Evolutionary conservation across 2,329 filamentous ascomycete genomes (phyloP).

Genomic region (Gnomoniopsis smithogilvyi): DNA sequence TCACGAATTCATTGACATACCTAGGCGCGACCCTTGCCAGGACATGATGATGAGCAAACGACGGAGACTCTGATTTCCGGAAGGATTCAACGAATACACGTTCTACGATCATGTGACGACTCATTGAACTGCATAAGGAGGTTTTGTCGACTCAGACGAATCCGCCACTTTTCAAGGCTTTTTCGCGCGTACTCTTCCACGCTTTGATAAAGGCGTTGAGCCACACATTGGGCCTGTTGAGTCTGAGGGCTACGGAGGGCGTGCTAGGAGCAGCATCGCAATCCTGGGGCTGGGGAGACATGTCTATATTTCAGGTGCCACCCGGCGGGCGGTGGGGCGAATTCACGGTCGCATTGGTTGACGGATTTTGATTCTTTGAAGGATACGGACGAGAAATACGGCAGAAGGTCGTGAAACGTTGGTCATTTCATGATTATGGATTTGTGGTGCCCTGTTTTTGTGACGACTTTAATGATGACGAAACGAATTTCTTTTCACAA

Average conservation of each 20-base stretch:
- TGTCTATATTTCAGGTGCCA: constrained; percentile 7
- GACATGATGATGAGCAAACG: constrained; percentile 21
- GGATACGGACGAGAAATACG: background rate
- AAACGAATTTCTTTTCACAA: constrained; percentile 29
- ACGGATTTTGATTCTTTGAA: background rate
- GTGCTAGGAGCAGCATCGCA: background rate
- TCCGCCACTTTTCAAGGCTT: constrained; percentile 5
- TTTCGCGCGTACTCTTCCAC: background rate
- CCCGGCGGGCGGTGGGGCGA: background rate
- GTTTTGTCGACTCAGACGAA: constrained; percentile 16
- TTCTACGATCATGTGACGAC: background rate
- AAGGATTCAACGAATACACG: background rate
- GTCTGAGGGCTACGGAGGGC: background rate
- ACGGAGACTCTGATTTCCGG: constrained; percentile 6
- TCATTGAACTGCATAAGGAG: background rate
- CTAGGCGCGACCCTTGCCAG: constrained; percentile 2
- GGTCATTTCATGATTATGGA: constrained; percentile 13
- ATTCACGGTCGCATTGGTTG: background rate
- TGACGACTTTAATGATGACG: constrained; percentile 30
- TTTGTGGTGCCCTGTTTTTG: no score
- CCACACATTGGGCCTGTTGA: background rate
- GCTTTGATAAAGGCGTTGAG: background rate
- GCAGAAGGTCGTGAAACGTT: constrained; percentile 17
- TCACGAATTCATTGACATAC: constrained; percentile 15
- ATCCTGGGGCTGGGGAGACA: background rate